phyloP scores from a whole-genome alignment of 495 filamentous ascomycete species.

The Podospora comata region DNA sequence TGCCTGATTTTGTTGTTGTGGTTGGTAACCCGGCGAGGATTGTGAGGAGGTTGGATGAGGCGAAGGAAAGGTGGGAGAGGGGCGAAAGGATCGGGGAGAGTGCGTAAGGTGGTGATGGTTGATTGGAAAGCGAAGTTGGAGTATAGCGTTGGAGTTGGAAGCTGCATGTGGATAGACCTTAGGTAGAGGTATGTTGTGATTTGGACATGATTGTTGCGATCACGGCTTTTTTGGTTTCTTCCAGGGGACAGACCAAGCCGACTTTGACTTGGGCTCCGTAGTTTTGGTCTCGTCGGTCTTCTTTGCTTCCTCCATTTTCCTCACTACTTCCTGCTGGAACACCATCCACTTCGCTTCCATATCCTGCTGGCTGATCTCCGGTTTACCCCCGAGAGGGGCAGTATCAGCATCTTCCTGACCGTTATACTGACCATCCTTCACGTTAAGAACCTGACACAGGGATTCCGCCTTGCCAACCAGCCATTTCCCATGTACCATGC shows the following conservation, averaged over 20 bases:
- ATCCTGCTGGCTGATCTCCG: conserved; percentile 26
- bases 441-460: conserved; percentile 28
- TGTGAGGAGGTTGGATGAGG: conserved; percentile 39
- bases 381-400: conserved; percentile 29
- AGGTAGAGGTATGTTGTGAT: not conserved
- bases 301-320: conserved; percentile 21
- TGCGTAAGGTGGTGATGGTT: not conserved
- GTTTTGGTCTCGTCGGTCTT: not conserved
- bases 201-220: not conserved
- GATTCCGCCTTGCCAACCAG: conserved; percentile 36
- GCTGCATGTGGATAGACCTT: not conserved
- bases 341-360: conserved; percentile 35
- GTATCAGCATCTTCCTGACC: conserved; percentile 34
- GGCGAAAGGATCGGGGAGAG: conserved; percentile 1
- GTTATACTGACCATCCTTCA: conserved; percentile 29
- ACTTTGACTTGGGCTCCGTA: not conserved
- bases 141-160: not conserved
- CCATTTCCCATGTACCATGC: conserved; percentile 41
- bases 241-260: not conserved
- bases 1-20: conserved; percentile 60
- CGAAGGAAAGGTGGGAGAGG: not conserved
- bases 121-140: not conserved
- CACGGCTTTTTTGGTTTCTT: not conserved
- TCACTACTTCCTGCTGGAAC: conserved; percentile 24
- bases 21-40: conserved; percentile 67